phyloP scores from a whole-genome alignment of 331 rosid genomes.

The Spiraea crenata region DNA sequence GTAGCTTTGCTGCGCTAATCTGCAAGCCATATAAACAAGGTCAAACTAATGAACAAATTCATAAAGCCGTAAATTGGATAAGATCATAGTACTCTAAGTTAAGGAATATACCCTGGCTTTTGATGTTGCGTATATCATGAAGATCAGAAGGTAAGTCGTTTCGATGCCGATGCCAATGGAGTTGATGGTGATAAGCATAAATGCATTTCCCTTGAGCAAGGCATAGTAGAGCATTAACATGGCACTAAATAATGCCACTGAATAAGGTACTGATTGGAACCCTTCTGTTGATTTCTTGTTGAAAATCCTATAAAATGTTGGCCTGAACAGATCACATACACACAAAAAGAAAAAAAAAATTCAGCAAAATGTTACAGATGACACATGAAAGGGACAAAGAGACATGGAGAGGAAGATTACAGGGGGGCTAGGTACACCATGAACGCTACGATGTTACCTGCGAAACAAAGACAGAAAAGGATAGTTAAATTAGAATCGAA shows the following conservation, averaged over 20 bases:
- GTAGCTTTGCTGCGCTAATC: constrained; percentile 28
- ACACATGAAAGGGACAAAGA: neutral
- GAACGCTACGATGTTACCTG: constrained; percentile 28
- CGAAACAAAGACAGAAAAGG: neutral
- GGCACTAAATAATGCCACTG: constrained; percentile 40
- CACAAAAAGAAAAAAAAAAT: neutral
- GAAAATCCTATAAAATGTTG: constrained; percentile 33
- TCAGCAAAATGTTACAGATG: neutral
- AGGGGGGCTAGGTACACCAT: constrained; percentile 32
- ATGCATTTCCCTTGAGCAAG: constrained; percentile 16
- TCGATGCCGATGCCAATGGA: constrained; percentile 33
- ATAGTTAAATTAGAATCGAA: neutral
- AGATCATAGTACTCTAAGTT: too few relatives aligned
- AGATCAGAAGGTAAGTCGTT: constrained; percentile 26
- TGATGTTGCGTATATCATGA: constrained; percentile 32
- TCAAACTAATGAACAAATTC: too few relatives aligned
- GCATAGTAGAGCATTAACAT: constrained; percentile 41
- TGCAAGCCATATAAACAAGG: constrained; percentile 4
- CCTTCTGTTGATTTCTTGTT: constrained; percentile 34
- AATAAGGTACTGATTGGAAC: constrained; percentile 36
- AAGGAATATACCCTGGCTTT: constrained; percentile 31
- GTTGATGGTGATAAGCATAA: constrained; percentile 32
- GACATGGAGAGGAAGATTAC: constrained; percentile 20
- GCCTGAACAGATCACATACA: constrained; percentile 2
- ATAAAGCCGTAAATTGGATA: too few relatives aligned